Conservation (phyloP, 345 rosid genomes). For the Sisymbrium irio region DNA sequence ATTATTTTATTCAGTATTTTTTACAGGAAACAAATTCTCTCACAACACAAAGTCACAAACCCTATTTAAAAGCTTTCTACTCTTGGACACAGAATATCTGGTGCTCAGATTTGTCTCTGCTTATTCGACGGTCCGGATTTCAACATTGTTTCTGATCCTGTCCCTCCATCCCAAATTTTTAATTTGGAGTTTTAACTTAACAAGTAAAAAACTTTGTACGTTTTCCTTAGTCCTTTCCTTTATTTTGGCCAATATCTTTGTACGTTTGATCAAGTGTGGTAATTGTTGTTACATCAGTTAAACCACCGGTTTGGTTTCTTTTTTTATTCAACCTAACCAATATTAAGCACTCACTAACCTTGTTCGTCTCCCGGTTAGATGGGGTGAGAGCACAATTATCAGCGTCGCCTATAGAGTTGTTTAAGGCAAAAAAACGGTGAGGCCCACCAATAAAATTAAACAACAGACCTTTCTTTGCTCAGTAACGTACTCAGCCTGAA, state of each 20-base stretch:
- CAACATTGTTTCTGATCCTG: conserved; percentile 26
- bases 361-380: not conserved
- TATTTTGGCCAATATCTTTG: not conserved
- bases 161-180: conserved; percentile 29
- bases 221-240: not conserved
- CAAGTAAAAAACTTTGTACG: not conserved
- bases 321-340: not conserved
- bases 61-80: conserved; percentile 30
- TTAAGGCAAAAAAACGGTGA: no score
- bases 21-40: not conserved
- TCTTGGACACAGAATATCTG: conserved; percentile 38
- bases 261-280: not conserved
- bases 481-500: no score
- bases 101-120: conserved; percentile 42
- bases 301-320: not conserved
- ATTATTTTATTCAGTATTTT: conserved; percentile 10
- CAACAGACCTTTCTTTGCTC: no score
- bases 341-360: not conserved
- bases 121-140: conserved; percentile 48
- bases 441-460: no score
- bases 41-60: conserved; percentile 16
- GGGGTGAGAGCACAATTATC: no score
- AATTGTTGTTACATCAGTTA: not conserved
- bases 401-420: no score
- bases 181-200: not conserved